Evolutionary conservation across 2,329 filamentous ascomycete genomes (phyloP).

Genomic region (Chaetomium sp.): DNA sequence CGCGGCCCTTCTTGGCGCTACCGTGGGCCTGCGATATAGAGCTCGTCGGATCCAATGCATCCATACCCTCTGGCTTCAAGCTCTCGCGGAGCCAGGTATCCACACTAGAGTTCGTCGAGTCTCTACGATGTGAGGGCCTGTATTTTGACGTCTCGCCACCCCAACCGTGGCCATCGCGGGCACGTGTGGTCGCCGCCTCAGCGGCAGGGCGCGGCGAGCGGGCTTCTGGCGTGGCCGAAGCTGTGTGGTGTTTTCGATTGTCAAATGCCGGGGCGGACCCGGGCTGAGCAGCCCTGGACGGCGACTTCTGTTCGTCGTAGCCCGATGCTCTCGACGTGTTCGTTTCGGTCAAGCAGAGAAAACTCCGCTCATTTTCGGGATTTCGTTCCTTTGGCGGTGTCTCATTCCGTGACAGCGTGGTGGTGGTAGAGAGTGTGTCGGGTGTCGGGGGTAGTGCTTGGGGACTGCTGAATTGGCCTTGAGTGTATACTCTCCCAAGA

Average conservation of each 20-base stretch:
- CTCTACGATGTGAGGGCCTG: conserved; percentile 46
- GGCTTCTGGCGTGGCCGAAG: conserved; percentile 33
- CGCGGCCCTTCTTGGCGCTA: conserved; percentile 31
- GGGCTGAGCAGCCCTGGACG: conserved; percentile 32
- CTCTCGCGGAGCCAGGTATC: conserved; percentile 63
- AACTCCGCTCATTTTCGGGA: conserved; percentile 39
- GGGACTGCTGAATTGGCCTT: conserved; percentile 45
- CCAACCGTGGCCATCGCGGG: conserved; percentile 46
- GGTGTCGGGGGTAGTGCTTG: conserved; percentile 59
- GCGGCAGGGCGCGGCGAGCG: conserved; percentile 52
- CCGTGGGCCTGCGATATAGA: conserved; percentile 34
- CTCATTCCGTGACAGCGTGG: conserved; percentile 55
- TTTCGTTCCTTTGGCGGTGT: conserved; percentile 44
- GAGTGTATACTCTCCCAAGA: conserved; percentile 53
- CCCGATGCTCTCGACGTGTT: conserved; percentile 36
- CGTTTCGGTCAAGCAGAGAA: conserved; percentile 40
- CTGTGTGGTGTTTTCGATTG: conserved; percentile 38
- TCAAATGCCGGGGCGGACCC: conserved; percentile 41
- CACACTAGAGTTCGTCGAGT: conserved; percentile 52
- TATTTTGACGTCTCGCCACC: conserved; percentile 47
- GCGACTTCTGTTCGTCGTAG: conserved; percentile 25
- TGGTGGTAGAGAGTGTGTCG: conserved; percentile 61
- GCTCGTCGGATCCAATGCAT: conserved; percentile 31
- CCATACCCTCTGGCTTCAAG: conserved; percentile 44
- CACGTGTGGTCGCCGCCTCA: conserved; percentile 45